These are phyloP conservation scores for Candida tammaniensis DNA, from an alignment of 805 yeast genomes.

Conservation along the genomic window DNA sequence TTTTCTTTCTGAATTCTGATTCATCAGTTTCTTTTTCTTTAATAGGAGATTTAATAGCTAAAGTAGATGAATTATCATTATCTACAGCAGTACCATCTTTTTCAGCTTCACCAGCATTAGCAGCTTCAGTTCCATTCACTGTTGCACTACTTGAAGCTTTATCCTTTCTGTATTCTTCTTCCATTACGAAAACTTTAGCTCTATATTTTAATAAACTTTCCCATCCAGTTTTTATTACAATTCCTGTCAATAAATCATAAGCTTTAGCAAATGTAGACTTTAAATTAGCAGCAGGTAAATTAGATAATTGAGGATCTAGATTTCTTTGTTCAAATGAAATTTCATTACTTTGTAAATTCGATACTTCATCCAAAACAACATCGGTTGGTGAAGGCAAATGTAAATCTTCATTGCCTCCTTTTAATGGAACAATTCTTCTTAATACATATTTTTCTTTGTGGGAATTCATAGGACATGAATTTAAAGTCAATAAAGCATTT, in stretches of 20 bases:
- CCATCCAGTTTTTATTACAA: conserved; percentile 46
- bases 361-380: conserved; percentile 66
- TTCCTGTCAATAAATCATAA: conserved; percentile 43
- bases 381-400: conserved; percentile 78
- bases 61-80: conserved; percentile 27
- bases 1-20: conserved; percentile 55
- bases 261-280: conserved; percentile 47
- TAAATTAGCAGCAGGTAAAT: conserved; percentile 68
- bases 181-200: conserved; percentile 48
- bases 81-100: conserved; percentile 1
- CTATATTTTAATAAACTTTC: conserved; percentile 42
- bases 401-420: conserved; percentile 46
- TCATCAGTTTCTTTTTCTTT: conserved; percentile 18
- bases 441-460: conserved; percentile 64
- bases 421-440: conserved; percentile 56
- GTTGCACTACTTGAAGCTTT: conserved; percentile 13
- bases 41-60: conserved; percentile 36
- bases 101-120: conserved; percentile 12
- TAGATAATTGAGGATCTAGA: conserved; percentile 59
- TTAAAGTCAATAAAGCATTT: conserved; percentile 67
- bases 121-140: conserved; percentile 3
- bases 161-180: conserved; percentile 45
- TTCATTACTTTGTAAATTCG: conserved; percentile 62
- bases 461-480: conserved; percentile 80
- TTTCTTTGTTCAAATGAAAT: conserved; percentile 63